Percentiles rank a stretch among this genome's conserved stretches.
Conservation (phyloP, 2,329 filamentous ascomycete species). For the Conoideocrella luteorostrata region DNA sequence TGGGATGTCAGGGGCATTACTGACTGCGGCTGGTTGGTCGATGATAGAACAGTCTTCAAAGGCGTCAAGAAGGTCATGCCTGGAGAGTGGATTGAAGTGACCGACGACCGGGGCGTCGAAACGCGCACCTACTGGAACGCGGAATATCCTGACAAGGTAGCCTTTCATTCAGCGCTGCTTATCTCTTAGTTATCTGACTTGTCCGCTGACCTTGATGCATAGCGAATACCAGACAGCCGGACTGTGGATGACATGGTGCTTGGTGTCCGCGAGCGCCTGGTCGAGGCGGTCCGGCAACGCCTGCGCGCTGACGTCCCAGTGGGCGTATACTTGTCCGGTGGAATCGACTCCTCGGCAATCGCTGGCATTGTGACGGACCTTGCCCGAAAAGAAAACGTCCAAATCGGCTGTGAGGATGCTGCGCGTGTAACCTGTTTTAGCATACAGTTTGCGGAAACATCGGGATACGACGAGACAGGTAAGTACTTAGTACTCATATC, state of each 20-base stretch:
- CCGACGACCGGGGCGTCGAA: constrained; percentile 26
- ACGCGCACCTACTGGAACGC: constrained; percentile 46
- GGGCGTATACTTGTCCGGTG: constrained; percentile 50
- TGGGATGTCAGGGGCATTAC: constrained; percentile 45
- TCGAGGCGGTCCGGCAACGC: constrained; percentile 46
- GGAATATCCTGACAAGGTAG: constrained; percentile 45
- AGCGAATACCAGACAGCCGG: constrained; percentile 32
- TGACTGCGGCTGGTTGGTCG: constrained; percentile 36
- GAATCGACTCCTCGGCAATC: constrained; percentile 55
- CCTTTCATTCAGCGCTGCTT: not conserved
- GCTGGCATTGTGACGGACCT: constrained; percentile 51
- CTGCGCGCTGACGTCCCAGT: constrained; percentile 52
- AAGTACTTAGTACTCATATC: not conserved
- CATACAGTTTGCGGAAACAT: constrained; percentile 37
- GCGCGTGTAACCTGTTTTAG: constrained; percentile 35
- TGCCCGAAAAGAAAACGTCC: constrained; percentile 36
- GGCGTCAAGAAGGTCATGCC: constrained; percentile 38
- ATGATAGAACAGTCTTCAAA: constrained; percentile 42
- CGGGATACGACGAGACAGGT: not conserved
- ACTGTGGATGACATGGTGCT: constrained; percentile 43
- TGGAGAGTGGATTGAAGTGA: constrained; percentile 35
- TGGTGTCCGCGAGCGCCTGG: constrained; percentile 40
- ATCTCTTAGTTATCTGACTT: not conserved
- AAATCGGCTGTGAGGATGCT: constrained; percentile 36
- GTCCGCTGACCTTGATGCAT: not conserved